A percentile compares a stretch with the other conserved stretches of the same genome.
Conservation (phyloP, 441 rosid genomes). For the Adansonia grandidieri region DNA sequence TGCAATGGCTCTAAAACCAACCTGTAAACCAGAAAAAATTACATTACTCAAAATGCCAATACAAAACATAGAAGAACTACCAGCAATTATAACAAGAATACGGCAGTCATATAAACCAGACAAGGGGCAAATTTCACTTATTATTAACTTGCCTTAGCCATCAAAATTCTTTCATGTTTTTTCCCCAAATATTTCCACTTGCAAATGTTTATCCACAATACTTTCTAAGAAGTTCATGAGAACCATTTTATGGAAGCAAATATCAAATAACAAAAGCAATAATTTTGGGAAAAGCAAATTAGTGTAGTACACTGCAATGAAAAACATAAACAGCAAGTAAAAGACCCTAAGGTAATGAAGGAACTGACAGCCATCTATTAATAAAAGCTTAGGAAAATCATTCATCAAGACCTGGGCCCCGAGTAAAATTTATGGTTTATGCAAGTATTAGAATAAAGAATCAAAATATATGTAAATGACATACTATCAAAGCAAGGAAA, state of each 20-base stretch:
- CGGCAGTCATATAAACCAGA: conserved; percentile 17
- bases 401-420: conserved; percentile 18
- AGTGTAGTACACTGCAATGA: conserved; percentile 12
- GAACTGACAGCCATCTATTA: not conserved
- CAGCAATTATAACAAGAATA: conserved; percentile 6
- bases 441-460: conserved; percentile 13
- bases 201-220: not conserved
- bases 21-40: conserved; percentile 51
- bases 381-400: conserved; percentile 18
- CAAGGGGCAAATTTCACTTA: conserved; percentile 10
- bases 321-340: not conserved
- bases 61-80: conserved; percentile 26
- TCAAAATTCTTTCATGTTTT: conserved; percentile 4
- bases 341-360: conserved; percentile 13
- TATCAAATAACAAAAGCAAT: conserved; percentile 13
- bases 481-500: conserved; percentile 22
- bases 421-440: conserved; percentile 14
- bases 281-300: conserved; percentile 16
- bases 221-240: conserved; percentile 10
- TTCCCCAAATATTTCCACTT: conserved; percentile 7
- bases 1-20: conserved; percentile 96
- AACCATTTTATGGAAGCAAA: not conserved
- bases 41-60: conserved; percentile 27
- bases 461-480: conserved; percentile 4
- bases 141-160: conserved; percentile 18